Evolutionary conservation across 441 rosid species (phyloP), one percentile per base, ranked within the genome.

Genomic region (Eutrema salsugineum): DNA sequence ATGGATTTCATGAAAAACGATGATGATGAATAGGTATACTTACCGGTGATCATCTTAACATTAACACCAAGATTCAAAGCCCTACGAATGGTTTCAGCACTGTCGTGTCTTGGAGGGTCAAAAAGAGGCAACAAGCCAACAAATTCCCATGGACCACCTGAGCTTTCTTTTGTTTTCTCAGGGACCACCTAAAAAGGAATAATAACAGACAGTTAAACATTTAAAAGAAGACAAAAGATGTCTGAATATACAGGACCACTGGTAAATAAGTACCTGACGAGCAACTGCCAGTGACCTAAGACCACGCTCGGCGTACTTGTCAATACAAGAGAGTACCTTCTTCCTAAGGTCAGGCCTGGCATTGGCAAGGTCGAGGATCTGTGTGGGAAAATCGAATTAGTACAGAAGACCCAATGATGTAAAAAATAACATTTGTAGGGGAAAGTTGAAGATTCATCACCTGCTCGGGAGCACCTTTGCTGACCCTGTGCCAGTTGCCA

Each of bases 381-480:
- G 83, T 75, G 6, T 51, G 8, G 72, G 14, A 71, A 11, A 64
- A 57, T 40, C 11, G 2, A 60, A 38, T 71, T 51, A 77, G 54
- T 17, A n/a, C n/a, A n/a, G n/a, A n/a, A 30, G 15, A 77, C 64
- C 7, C 6, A 24, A 49, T 36, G 6, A 49, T 63, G 55, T 71
- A 35, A 65, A 39, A 71, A 43, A 48, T 16, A 70, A 51, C 4
- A 71, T 44, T 11, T 22, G 40, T 8, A 4, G 6, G 35, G 19
- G 35, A 42, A 56, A 40, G 28, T 19, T 15, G 27, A 24, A 51
- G 63, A 77, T 38, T 19, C 62, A 19, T 27, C 79, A 89, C 97
- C 94, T 92, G 96, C 82, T 93, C 98, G 4, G 98, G 98, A 36
- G 98, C 98, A 79, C 98, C 98, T 84, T 93, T 93, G 82, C 98